phyloP scores from a whole-genome alignment of 2,329 filamentous ascomycete species.

The Alternaria postmessia region DNA sequence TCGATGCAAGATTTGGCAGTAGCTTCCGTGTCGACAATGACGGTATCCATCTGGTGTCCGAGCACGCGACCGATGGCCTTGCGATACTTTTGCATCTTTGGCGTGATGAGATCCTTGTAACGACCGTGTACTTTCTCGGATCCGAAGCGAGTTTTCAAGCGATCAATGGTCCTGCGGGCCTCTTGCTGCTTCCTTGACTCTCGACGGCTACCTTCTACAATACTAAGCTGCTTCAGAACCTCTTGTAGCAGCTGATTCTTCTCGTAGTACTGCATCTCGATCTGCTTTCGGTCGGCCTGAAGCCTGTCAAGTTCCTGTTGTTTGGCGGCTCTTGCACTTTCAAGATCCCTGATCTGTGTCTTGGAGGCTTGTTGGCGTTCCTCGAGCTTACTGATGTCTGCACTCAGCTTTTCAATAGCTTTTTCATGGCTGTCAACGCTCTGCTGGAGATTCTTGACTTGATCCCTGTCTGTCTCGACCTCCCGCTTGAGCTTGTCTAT shows the following conservation, averaged over 20 bases:
- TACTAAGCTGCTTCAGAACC: conserved; percentile 80
- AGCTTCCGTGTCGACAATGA: conserved; percentile 95
- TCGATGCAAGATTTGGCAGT: conserved; percentile 93
- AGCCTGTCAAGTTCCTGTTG: conserved; percentile 86
- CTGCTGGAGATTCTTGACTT: conserved; percentile 85
- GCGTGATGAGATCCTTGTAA: conserved; percentile 89
- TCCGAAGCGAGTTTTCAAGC: conserved; percentile 88
- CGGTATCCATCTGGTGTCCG: conserved; percentile 90
- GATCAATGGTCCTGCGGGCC: conserved; percentile 82
- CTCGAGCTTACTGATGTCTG: conserved; percentile 72
- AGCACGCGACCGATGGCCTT: conserved; percentile 92
- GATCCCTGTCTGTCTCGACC: conserved; percentile 89
- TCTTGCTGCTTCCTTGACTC: conserved; percentile 83
- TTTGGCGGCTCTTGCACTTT: conserved; percentile 81
- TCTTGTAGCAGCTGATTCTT: conserved; percentile 91
- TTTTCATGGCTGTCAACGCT: conserved; percentile 83
- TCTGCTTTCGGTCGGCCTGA: conserved; percentile 49
- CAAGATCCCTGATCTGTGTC: conserved; percentile 70
- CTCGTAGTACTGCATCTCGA: conserved; percentile 83
- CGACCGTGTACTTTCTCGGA: conserved; percentile 80
- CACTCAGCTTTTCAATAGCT: conserved; percentile 75
- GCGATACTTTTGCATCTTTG: conserved; percentile 96
- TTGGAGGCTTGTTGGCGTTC: conserved; percentile 73
- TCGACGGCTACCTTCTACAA: conserved; percentile 82
- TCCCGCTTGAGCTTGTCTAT: conserved; percentile 88